Evolutionary conservation across 1,139 yeast genomes (phyloP), one percentile per base, ranked within the genome.

Genomic region (Pichia sp.): DNA sequence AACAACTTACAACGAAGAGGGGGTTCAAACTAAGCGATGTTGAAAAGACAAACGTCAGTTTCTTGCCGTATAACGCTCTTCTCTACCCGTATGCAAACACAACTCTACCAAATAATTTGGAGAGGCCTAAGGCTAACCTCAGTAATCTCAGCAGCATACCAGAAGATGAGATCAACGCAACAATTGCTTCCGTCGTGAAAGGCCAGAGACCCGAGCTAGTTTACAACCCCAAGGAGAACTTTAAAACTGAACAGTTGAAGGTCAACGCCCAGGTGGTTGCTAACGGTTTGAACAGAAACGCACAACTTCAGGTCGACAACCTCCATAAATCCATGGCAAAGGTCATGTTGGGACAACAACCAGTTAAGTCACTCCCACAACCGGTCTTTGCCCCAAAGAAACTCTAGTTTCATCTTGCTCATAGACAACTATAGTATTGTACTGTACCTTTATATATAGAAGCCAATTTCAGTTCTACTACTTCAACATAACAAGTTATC

Each of bases 181-280:
- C 62, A 1, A 36, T 65, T 23, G 58, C 60, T 40, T 23, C 62
- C 5, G 62, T 62, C 1, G 66, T 65, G 3, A 54, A 50, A 36
- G 69, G 69, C 51, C 31, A 48, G 25, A 59, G 69, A 55, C 56
- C 52, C 7, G 67, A 65, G 49, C 28, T 64, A 21, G 42, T 45
- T 1, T 53, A 56, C 28, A 59, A 60, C 48, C 44, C 60, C 18
- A 34, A 54, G 5, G 47, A 45, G 3, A 41, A 55, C 3, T 62
- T 55, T 55, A 59, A 57, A 47, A 64, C 65, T 13, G 56, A 56
- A 26, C 61, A 58, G 37, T 44, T 55, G 34, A 55, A 57, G 34
- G 52, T 65, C 34, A 63, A 63, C 48, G 66, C 67, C 2, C 62
- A 62, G 41, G 68, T 59, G 18, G 66, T 65, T 40, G 61, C 60